A percentile compares a stretch with the other conserved stretches of the same genome.
Evolutionary conservation across 768 basidiomycete genomes (phyloP).

Genomic region (Lactarius sanguifluus): DNA sequence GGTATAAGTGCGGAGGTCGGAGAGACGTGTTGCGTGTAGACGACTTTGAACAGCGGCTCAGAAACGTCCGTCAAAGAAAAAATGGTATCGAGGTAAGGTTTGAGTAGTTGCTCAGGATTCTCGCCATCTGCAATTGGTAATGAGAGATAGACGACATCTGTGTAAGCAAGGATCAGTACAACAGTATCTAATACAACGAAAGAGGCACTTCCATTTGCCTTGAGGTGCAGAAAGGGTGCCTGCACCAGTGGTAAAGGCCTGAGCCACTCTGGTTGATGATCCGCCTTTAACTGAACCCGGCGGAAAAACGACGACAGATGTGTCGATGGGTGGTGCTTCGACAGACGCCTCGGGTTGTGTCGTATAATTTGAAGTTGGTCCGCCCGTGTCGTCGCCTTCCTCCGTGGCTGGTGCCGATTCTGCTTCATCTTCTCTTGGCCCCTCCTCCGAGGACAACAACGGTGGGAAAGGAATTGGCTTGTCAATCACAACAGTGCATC

Average conservation of each 20-base stretch:
- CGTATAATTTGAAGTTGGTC: neutral
- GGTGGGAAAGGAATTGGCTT: constrained; percentile 38
- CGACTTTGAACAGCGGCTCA: constrained; percentile 24
- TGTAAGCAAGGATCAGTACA: neutral
- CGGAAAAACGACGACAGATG: constrained; percentile 72
- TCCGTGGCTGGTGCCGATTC: constrained; percentile 25
- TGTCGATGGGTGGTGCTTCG: constrained; percentile 46
- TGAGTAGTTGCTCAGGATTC: constrained; percentile 29
- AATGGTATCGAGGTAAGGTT: constrained; percentile 35
- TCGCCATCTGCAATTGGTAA: constrained; percentile 23
- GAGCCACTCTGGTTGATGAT: constrained; percentile 50
- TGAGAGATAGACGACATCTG: constrained; percentile 30
- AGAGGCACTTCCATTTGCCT: constrained; percentile 59
- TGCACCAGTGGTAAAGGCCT: constrained; percentile 67
- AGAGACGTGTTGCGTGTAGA: constrained; percentile 20
- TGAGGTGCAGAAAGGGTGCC: constrained; percentile 71
- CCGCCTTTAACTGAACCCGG: constrained; percentile 54
- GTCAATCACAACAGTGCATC: constrained; percentile 54
- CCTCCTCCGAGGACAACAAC: constrained; percentile 36
- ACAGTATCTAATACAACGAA: neutral
- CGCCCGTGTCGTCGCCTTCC: neutral
- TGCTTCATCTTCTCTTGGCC: constrained; percentile 29
- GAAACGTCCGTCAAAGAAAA: constrained; percentile 18
- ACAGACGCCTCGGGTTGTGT: neutral
- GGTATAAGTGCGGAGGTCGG: neutral